A percentile compares a stretch with the other conserved stretches of the same genome.
Evolutionary conservation across 192 early-diverging fungal genomes (phyloP).

Genomic region (Coemansia sp.): DNA sequence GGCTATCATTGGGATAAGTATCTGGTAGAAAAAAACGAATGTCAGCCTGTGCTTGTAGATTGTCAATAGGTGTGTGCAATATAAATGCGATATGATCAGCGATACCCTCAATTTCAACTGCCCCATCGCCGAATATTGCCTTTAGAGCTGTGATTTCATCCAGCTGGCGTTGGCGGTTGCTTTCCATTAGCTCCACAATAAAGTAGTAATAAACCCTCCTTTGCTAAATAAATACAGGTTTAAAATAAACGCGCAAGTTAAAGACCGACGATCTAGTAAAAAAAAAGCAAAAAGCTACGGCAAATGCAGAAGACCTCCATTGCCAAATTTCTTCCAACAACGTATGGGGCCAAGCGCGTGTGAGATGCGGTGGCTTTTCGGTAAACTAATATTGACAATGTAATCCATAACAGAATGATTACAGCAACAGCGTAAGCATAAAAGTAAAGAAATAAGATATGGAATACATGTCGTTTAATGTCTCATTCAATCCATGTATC

Average conservation of each 20-base stretch:
- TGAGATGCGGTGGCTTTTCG: too few species aligned
- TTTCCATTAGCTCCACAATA: constrained; percentile 24
- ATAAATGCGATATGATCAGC: constrained; percentile 23
- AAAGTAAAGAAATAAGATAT: background rate
- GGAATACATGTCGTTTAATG: background rate
- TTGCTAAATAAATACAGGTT: too few species aligned
- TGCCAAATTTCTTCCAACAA: too few species aligned
- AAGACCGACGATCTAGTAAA: too few species aligned
- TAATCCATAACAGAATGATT: too few species aligned
- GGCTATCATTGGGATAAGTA: constrained; percentile 43
- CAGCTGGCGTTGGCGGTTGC: constrained; percentile 44
- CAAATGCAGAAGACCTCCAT: too few species aligned
- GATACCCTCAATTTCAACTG: constrained; percentile 16
- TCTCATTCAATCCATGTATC: background rate
- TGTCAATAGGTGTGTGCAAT: constrained; percentile 35
- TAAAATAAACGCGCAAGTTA: too few species aligned
- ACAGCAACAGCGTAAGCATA: background rate
- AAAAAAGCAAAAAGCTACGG: too few species aligned
- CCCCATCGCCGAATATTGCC: constrained; percentile 50
- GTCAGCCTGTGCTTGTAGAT: constrained; percentile 23
- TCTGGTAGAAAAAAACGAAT: constrained; percentile 45
- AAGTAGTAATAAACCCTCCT: background rate
- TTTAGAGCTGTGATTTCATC: constrained; percentile 53
- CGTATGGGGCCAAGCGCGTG: too few species aligned
- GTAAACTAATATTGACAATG: too few species aligned